Percentiles rank a stretch among this genome's conserved stretches.
Evolutionary conservation across 1,284 basidiomycete species (phyloP).

Genomic region (Hypsizygus ulmarius): DNA sequence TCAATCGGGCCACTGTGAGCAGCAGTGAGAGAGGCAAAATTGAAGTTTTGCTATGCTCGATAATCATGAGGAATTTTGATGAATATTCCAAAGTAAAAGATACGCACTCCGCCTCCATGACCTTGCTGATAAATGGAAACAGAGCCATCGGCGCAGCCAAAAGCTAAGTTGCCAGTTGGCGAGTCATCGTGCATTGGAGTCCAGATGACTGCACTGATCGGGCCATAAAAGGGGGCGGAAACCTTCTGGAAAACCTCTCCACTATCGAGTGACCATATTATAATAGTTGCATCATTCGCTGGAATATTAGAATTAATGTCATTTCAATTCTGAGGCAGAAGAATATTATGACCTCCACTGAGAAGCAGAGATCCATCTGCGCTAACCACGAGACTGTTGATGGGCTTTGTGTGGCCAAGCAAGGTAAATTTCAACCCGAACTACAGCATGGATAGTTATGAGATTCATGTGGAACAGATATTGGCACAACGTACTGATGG

Average conservation of each 20-base stretch:
- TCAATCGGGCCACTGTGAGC: background rate
- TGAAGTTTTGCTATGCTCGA: background rate
- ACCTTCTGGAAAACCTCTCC: background rate
- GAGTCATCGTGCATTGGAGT: background rate
- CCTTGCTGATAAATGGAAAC: background rate
- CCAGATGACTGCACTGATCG: background rate
- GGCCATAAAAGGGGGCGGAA: background rate
- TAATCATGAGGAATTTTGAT: background rate
- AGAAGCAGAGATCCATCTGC: background rate
- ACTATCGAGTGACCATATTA: background rate
- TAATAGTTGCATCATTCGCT: background rate
- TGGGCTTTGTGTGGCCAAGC: background rate
- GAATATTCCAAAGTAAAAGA: background rate
- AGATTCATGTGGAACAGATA: too few relatives aligned
- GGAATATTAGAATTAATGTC: background rate
- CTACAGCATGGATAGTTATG: background rate
- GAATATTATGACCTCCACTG: too few relatives aligned
- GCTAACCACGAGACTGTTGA: background rate
- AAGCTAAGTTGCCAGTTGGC: background rate
- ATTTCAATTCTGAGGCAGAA: too few relatives aligned
- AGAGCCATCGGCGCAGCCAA: background rate
- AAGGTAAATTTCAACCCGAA: background rate
- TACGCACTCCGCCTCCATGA: background rate
- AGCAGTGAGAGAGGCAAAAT: constrained; percentile 1
- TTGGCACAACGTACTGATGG: too few relatives aligned